These are phyloP conservation scores for Vigna hirtella DNA, from an alignment of 306 rosid genomes.

Conservation along the genomic window DNA sequence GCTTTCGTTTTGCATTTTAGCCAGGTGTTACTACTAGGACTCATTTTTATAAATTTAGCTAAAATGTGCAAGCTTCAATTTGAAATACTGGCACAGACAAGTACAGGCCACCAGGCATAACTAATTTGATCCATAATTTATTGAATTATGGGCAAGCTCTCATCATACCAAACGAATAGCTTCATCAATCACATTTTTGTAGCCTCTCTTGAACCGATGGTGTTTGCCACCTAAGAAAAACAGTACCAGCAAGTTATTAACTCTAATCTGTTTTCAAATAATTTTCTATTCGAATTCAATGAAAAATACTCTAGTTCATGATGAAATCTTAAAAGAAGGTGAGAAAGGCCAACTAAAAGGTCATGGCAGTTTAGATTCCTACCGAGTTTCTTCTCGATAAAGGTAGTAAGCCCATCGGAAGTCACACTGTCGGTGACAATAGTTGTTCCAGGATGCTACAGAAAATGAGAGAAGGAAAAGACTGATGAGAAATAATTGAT, in stretches of 20 bases:
- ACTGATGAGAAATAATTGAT: constrained; percentile 5
- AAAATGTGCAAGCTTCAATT: constrained; percentile 29
- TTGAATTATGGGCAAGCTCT: constrained; percentile 37
- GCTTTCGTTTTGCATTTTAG: constrained; percentile 22
- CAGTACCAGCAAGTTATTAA: constrained; percentile 35
- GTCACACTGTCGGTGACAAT: constrained; percentile 98
- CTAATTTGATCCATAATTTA: constrained; percentile 27
- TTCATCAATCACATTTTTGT: constrained; percentile 97
- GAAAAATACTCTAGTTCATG: constrained; percentile 1
- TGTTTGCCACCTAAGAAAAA: constrained; percentile 84
- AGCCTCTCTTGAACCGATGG: constrained; percentile 96
- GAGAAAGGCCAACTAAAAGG: constrained; percentile 14
- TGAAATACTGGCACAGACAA: constrained; percentile 15
- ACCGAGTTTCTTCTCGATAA: constrained; percentile 96
- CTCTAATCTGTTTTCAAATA: neutral
- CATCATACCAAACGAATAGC: constrained; percentile 88
- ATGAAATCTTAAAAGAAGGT: constrained; percentile 18
- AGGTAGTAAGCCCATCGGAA: constrained; percentile 92
- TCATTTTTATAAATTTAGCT: neutral
- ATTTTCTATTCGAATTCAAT: constrained; percentile 24
- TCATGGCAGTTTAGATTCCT: constrained; percentile 37
- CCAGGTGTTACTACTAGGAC: neutral
- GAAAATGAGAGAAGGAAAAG: constrained; percentile 38
- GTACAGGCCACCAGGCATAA: constrained; percentile 4
- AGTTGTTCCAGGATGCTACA: constrained; percentile 93